Base-by-base conservation (phyloP, 192 early-diverging fungal genomes). In the Gonapodya prolifera region DNA sequence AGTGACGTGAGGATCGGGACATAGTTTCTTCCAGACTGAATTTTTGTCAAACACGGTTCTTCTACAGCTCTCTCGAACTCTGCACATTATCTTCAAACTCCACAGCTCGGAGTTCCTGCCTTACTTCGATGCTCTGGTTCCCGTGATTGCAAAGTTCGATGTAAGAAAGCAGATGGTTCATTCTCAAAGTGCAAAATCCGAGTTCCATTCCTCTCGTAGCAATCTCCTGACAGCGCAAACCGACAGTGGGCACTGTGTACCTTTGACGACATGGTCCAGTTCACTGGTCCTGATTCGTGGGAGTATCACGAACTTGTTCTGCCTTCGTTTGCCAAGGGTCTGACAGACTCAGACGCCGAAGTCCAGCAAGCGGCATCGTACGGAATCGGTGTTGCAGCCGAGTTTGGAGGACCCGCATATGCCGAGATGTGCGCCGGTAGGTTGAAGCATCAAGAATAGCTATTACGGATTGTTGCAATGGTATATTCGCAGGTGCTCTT, bases 191-290 rank as follows among this genome's bases (percentile, higher is more conserved):
- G 34, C 29, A 35, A 35, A 18, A 81, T 80, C 69, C 75, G 30
- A 34, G 29, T 83, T 2, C 83, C 83, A 70, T 92, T 91, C 83
- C 81, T 92, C 81, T 77, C 78, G 1, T 92, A 94, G 45, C 45
- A 23, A 16, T 61, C 45, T 81, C 74, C 81, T 34, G 86, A 90
- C 80, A 81, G 87, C 75, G 83, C 92, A 2, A 87, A 92, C 35
- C 90, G 92, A 34, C 98, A 96, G 85, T 96, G 93, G 93, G 94
- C 94, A 35, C 87, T 98, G 77, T 95, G 94, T 83, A 92, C 97
- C 1, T 91, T 93, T 78, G 94, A 93, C 80, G 97, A 98, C 82
- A 79, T 99, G 77, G 86, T 98, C 33, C 94, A 99, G 85, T 98
- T 91, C 79, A 88, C 91, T 18, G 94, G 93, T 0, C 91, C 91